Base-by-base conservation (phyloP, 768 basidiomycete species). In the Dendrothele bispora region DNA sequence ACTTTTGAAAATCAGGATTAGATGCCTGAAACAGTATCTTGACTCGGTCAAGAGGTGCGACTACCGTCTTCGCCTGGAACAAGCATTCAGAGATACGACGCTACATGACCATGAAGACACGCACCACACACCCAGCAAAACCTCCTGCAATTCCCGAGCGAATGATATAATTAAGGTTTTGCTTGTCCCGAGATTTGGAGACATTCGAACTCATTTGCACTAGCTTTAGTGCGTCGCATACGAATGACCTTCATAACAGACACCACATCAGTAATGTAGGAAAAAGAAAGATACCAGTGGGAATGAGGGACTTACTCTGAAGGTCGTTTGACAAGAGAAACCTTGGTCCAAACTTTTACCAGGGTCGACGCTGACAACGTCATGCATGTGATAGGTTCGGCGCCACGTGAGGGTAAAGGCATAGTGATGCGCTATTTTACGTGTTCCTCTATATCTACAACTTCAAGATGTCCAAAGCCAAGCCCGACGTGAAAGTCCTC, bases 11-110 rank as follows among this genome's bases (percentile, higher is more conserved):
- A 49, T 98, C 95, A 7, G 90, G 89, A 65, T 95, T 97, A 6
- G 91, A 91, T 1, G 97, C 92, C 65, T 99, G 95, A 62, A 98
- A 97, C 40, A 99, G 84, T 58, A 99, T 99, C 72, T 99, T 99
- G 57, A 99, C 95, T 62, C 97, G 78, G 65, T 99, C 97, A 40
- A 99, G 78, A 3, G 97, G 97, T 17, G 97, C 97, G 36, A 97
- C 91, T 26, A 86, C 86, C 11, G 93, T 92, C 70, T 95, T 95
- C 40, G 94, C 93, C 95, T 95, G 54, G 32, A 38, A 21, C 11
- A 30, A 39, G 36, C 41, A 30, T 29, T 38, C 34, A 26, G 42
- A 53, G 37, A 55, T 50, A 30, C 58, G 53, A 39, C 42, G 29
- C 7, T 29, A 30, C 39, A 46, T 32, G 48, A 37, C 30, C 22